Base-by-base conservation (phyloP, 228 moss, liverwort and hornwort genomes). In the Sphagnum fallax region DNA sequence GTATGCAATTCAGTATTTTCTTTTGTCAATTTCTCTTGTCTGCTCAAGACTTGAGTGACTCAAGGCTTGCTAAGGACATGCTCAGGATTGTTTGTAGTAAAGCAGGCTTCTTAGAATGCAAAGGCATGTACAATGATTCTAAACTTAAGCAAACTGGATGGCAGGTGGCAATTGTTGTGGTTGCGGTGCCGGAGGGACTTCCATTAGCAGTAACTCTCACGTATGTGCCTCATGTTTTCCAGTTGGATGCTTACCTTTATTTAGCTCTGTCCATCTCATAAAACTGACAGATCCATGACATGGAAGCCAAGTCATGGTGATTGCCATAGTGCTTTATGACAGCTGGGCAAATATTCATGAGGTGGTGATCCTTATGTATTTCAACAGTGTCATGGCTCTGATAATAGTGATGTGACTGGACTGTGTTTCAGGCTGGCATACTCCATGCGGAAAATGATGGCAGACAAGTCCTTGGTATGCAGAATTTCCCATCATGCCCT, bases 371-470 rank as follows among this genome's bases (percentile, higher is more conserved):
- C 32, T 32, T 32, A 32, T 32, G 32, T 2, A 32, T 32, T 32
- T 32, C 2, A 32, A 32, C 32, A 32, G 2, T 32, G 32, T 32
- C 32, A 32, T 32, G 32, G 32, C 32, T 32, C 32, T 32, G 32
- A 32, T 32, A 32, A 32, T 32, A 32, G 32, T 32, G 32, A 32
- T 32, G 32, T 32, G 32, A 32, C 52, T 66, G 50, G 11, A 11
- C 61, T 6, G 14, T 64, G 50, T 57, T 67, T 5, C 73, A 85
- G 85, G 49, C 77, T 88, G 82, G 88, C 88, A 32, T 88, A 82
- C 62, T 88, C 88, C 5, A 80, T 88, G 84, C 77, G 80, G 32
- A 88, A 84, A 72, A 88, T 88, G 88, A 84, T 84, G 84, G 71
- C 74, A 5, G 84, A 88, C 60, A 84, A 84, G 64, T 72, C 84